Evolutionary conservation across 2,329 filamentous ascomycete species (phyloP).

Genomic region (Alternaria angustiovoidea): DNA sequence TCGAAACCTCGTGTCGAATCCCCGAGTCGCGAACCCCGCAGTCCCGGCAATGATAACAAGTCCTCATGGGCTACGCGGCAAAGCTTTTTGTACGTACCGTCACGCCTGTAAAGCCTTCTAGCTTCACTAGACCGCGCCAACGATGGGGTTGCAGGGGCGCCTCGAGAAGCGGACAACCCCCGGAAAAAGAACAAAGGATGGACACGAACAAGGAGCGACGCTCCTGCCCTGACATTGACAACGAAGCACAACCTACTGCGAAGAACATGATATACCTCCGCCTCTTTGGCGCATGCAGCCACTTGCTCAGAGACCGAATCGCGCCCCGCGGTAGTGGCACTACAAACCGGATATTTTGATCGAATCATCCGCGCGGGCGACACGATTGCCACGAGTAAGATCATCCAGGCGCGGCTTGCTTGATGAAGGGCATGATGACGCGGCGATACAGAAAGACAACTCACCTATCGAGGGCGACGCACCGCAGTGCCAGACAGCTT

Average conservation of each 20-base stretch:
- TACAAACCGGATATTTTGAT: not conserved
- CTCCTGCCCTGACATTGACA: too few relatives aligned
- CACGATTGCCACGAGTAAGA: not conserved
- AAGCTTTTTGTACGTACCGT: not conserved
- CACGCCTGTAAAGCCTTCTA: not conserved
- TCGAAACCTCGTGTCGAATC: not conserved
- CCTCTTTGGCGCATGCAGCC: not conserved
- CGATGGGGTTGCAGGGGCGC: not conserved
- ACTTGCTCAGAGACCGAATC: not conserved
- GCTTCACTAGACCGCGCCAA: not conserved
- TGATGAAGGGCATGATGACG: too few relatives aligned
- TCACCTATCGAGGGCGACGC: not conserved
- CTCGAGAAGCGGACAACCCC: not conserved
- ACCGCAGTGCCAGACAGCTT: not conserved
- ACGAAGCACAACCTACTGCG: not conserved
- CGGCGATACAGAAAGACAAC: not conserved
- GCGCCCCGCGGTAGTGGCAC: not conserved
- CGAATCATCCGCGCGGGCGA: not conserved
- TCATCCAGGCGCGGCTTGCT: not conserved
- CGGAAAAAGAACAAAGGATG: not conserved
- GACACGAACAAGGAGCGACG: not conserved
- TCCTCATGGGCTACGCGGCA: not conserved
- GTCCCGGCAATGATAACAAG: not conserved
- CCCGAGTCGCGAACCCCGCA: not conserved
- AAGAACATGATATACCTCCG: not conserved